These are phyloP conservation scores for Ichthyophthirius multifiliis DNA, from an alignment of 169 alveolate genomes.

Conservation along the genomic window DNA sequence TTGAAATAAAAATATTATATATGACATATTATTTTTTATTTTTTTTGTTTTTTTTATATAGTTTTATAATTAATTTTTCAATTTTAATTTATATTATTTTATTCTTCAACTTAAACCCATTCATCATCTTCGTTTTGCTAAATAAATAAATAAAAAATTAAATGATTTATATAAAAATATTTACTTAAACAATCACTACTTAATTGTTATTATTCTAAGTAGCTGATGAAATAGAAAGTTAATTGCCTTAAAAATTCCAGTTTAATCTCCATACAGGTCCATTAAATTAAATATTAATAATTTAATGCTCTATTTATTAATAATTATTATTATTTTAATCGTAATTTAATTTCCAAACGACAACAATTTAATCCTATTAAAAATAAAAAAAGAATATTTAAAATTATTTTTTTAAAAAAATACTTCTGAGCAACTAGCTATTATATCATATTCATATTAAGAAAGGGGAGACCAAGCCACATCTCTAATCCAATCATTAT, in stretches of 20 bases:
- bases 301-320: background rate
- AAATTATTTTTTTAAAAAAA: background rate
- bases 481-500: conserved; percentile 87
- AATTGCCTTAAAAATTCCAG: conserved; percentile 40
- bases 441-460: conserved; percentile 49
- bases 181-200: conserved; percentile 1
- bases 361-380: conserved; percentile 19
- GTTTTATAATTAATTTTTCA: too few species aligned
- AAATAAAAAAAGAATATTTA: background rate
- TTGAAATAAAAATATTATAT: too few species aligned
- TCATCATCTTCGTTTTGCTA: too few species aligned
- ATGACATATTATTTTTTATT: too few species aligned
- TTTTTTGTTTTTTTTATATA: too few species aligned
- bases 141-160: too few species aligned
- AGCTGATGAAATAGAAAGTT: conserved; percentile 35
- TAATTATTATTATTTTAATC: conserved; percentile 2
- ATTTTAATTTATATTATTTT: too few species aligned
- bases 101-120: too few species aligned
- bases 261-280: conserved; percentile 52
- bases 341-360: conserved; percentile 19
- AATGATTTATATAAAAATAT: too few species aligned
- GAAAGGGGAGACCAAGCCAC: conserved; percentile 89
- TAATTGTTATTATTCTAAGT: background rate
- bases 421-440: conserved; percentile 77
- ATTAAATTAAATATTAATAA: background rate